Base-by-base conservation (phyloP, 2,329 filamentous ascomycete species). In the Venturiaceae sp. region DNA sequence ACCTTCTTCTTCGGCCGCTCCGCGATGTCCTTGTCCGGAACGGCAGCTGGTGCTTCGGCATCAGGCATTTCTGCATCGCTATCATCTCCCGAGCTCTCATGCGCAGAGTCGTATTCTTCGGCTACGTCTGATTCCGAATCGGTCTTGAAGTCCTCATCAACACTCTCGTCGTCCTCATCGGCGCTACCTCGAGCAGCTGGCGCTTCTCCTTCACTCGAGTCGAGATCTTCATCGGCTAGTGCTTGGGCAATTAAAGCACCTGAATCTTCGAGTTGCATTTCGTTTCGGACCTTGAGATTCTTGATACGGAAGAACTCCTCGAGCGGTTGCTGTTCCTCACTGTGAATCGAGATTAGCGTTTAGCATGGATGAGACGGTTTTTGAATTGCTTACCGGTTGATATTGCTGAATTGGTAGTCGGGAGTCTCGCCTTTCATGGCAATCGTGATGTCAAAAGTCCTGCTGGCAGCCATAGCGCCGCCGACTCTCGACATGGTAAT, bases 241-340 rank as follows among this genome's bases (percentile, higher is more conserved):
- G 90, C 91, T 11, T 89, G 88, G 33, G 89, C 88, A 60, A 96
- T 82, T 60, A 86, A 76, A 1, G 79, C 76, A 47, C 78, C 78
- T 33, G 80, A 37, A n/a, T 99, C 94, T 70, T 96, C 94, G n/a
- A n/a, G n/a, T 62, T 95, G 87, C 77, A 99, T 96, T 75, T 99
- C 94, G 72, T 99, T 99, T 85, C 96, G 97, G 59, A 95, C 92
- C 58, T 92, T 89, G 68, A 99, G 82, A 61, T 87, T 88, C 80
- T 97, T 97, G 65, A 90, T 83, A 75, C 95, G 94, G 83, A 99
- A 96, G 77, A 99, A 99, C 65, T 87, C 86, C 73, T 99, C 94
- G n/a, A 99, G 83, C 6, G 90, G 89, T 75, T 94, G 89, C 73
- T 97, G 90, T 71, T 99, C 94, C 77, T 99, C 94, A 66, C 80